Conservation (phyloP, 495 filamentous ascomycete species). For the Platismatia glauca region DNA sequence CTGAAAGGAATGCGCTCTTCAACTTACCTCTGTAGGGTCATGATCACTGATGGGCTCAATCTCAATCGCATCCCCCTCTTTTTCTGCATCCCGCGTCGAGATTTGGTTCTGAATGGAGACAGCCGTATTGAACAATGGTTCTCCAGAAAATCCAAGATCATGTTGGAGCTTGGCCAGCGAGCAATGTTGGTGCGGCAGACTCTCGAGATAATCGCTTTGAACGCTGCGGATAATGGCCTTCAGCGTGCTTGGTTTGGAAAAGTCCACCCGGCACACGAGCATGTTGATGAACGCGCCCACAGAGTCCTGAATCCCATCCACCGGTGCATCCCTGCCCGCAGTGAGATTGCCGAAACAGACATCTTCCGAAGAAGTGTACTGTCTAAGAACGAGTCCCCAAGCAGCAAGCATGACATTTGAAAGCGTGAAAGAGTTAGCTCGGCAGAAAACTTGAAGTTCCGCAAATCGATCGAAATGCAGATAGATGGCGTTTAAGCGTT, state of each 20-base stretch:
- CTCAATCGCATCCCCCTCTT: slow-evolving; percentile 30
- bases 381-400: slow-evolving; percentile 45
- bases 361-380: slow-evolving; percentile 41
- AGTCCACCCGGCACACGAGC: slow-evolving; percentile 41
- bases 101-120: slow-evolving; percentile 43
- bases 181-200: slow-evolving; percentile 43
- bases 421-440: slow-evolving; percentile 40
- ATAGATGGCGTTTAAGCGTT: slow-evolving; percentile 30
- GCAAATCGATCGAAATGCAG: slow-evolving; percentile 28
- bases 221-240: slow-evolving; percentile 36
- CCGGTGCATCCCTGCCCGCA: slow-evolving; percentile 42
- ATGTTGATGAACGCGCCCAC: slow-evolving; percentile 49
- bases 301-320: slow-evolving; percentile 38
- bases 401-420: slow-evolving; percentile 45
- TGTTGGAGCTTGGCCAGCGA: slow-evolving; percentile 49
- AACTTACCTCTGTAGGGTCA: slow-evolving; percentile 37
- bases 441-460: slow-evolving; percentile 36
- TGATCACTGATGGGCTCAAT: slow-evolving; percentile 34
- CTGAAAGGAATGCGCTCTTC: neutral
- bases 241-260: slow-evolving; percentile 25
- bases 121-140: slow-evolving; percentile 48
- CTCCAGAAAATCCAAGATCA: slow-evolving; percentile 41
- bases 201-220: slow-evolving; percentile 42
- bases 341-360: slow-evolving; percentile 47
- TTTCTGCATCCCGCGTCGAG: slow-evolving; percentile 27